Evolutionary conservation across 352 stramenopile species (phyloP).

Genomic region (Phytophthora cactorum): DNA sequence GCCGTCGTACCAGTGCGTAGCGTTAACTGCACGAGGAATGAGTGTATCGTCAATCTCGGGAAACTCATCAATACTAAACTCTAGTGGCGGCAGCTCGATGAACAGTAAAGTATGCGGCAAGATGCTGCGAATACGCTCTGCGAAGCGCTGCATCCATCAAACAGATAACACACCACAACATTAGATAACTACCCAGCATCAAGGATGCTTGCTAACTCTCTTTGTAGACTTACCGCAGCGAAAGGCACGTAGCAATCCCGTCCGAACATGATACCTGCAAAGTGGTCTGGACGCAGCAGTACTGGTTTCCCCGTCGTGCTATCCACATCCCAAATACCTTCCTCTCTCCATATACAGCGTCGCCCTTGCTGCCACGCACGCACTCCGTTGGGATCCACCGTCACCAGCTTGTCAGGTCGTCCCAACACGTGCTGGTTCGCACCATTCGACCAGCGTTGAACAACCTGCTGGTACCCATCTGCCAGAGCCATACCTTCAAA

Average conservation of each 20-base stretch:
- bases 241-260: slow-evolving; percentile 88
- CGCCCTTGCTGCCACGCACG: slow-evolving; percentile 75
- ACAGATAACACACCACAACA: slow-evolving; percentile 15
- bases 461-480: slow-evolving; percentile 58
- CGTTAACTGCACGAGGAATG: neutral
- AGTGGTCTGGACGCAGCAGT: slow-evolving; percentile 73
- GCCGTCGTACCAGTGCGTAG: slow-evolving; percentile 69
- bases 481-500: slow-evolving; percentile 86
- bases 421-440: slow-evolving; percentile 78
- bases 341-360: slow-evolving; percentile 82
- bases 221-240: slow-evolving; percentile 42
- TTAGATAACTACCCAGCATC: slow-evolving; percentile 9
- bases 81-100: slow-evolving; percentile 78
- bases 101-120: slow-evolving; percentile 79
- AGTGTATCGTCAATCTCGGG: slow-evolving; percentile 60
- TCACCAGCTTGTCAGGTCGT: slow-evolving; percentile 48
- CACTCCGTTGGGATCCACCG: slow-evolving; percentile 55
- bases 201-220: no score
- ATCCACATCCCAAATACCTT: slow-evolving; percentile 82
- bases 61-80: slow-evolving; percentile 76
- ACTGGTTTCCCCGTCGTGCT: slow-evolving; percentile 37
- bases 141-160: slow-evolving; percentile 47
- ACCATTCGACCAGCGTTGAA: slow-evolving; percentile 80
- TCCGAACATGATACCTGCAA: slow-evolving; percentile 74
- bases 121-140: slow-evolving; percentile 58